phyloP scores from a whole-genome alignment of 805 yeast species.

The Debaryomyces maramus region DNA sequence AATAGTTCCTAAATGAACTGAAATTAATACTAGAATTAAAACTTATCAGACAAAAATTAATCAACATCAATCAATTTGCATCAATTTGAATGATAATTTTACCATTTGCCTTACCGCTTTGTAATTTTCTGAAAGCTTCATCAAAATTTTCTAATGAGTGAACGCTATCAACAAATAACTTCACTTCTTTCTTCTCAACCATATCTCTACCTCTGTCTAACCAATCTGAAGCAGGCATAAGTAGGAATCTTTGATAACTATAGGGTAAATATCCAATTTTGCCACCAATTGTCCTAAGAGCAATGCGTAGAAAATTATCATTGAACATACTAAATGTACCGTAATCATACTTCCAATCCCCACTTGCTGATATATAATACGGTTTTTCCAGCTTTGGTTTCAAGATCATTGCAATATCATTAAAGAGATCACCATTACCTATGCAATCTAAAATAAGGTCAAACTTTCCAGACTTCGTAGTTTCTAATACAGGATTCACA shows the following conservation, averaged over 20 bases:
- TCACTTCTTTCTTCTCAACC: slow-evolving; percentile 45
- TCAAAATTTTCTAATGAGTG: slow-evolving; percentile 48
- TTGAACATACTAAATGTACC: too few relatives aligned
- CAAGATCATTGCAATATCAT: slow-evolving; percentile 41
- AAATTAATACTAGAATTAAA: too few relatives aligned
- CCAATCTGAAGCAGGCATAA: slow-evolving; percentile 14
- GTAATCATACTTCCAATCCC: slow-evolving; percentile 35
- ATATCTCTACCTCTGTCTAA: slow-evolving; percentile 33
- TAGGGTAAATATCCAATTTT: slow-evolving; percentile 23
- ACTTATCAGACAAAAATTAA: too few relatives aligned
- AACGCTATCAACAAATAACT: slow-evolving; percentile 54
- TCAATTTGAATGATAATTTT: slow-evolving; percentile 54
- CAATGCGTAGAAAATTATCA: background rate
- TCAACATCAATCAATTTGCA: too few relatives aligned
- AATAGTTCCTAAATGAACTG: too few relatives aligned
- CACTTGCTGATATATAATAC: slow-evolving; percentile 53
- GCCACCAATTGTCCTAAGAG: too few relatives aligned
- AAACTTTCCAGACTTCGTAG: slow-evolving; percentile 42
- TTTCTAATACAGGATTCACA: slow-evolving; percentile 32
- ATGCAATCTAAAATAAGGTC: slow-evolving; percentile 66
- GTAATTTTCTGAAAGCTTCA: slow-evolving; percentile 51
- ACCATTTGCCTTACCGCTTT: slow-evolving; percentile 57
- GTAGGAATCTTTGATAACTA: slow-evolving; percentile 26
- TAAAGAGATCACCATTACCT: slow-evolving; percentile 55
- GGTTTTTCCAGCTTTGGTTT: slow-evolving; percentile 42